These are phyloP conservation scores for Populus tremula DNA, from an alignment of 345 rosid genomes.

Conservation along the genomic window DNA sequence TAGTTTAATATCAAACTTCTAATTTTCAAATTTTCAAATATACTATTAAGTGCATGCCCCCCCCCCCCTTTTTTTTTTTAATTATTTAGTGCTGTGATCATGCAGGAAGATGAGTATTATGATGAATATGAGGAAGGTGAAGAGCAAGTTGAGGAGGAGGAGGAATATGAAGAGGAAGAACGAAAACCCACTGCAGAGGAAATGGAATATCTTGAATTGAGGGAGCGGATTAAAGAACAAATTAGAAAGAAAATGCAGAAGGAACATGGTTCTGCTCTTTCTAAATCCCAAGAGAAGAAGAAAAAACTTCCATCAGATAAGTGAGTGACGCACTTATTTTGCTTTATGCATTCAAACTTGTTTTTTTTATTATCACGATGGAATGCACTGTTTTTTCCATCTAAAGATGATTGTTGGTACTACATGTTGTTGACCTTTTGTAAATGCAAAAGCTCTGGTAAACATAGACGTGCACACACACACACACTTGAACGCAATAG, in stretches of 20 bases:
- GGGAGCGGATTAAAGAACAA: constrained; percentile 61
- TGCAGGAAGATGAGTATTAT: constrained; percentile 43
- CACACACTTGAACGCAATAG: not conserved
- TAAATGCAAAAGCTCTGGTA: not conserved
- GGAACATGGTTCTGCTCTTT: constrained; percentile 36
- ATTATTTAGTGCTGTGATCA: not conserved
- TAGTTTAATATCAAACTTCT: not conserved
- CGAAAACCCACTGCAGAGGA: constrained; percentile 52
- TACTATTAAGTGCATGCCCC: too few species aligned
- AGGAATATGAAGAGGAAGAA: constrained; percentile 43
- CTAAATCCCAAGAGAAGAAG: constrained; percentile 35
- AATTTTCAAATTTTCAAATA: not conserved
- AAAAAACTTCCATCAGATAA: constrained; percentile 51
- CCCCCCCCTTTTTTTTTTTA: too few species aligned
- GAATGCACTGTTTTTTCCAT: not conserved
- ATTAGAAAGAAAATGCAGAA: constrained; percentile 50
- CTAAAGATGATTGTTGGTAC: not conserved
- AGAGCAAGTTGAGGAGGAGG: constrained; percentile 25
- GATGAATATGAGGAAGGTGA: constrained; percentile 52
- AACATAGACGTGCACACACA: not conserved
- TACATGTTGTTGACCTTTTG: too few species aligned
- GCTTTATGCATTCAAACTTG: not conserved
- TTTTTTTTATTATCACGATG: not conserved
- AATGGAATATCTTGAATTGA: constrained; percentile 56
- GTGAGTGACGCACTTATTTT: constrained; percentile 38